These are phyloP conservation scores for Punctularia strigosozonata DNA, from an alignment of 768 basidiomycete species.

Conservation along the genomic window DNA sequence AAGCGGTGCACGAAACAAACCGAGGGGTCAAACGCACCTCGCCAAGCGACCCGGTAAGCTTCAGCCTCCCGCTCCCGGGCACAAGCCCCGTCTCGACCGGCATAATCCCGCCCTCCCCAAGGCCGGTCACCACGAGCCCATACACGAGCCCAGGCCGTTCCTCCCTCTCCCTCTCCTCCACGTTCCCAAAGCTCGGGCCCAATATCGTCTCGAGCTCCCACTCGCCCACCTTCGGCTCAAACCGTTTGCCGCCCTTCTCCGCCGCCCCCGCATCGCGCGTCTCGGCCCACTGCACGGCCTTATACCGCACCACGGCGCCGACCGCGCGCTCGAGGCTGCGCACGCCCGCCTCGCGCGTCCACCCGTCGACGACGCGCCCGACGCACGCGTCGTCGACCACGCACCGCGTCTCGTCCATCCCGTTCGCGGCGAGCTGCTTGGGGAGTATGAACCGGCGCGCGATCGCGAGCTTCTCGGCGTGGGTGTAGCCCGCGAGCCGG, in stretches of 20 bases:
- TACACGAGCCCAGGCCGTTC: conserved; percentile 70
- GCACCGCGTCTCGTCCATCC: conserved; percentile 49
- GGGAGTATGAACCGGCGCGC: conserved; percentile 80
- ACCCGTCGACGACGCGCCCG: conserved; percentile 60
- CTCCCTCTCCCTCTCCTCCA: conserved; percentile 67
- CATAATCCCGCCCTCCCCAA: conserved; percentile 76
- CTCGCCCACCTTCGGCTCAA: conserved; percentile 48
- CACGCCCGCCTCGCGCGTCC: conserved; percentile 91
- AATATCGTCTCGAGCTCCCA: conserved; percentile 76
- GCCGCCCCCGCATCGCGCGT: conserved; percentile 28
- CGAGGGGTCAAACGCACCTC: no score
- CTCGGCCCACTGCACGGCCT: conserved; percentile 87
- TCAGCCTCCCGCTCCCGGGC: conserved; percentile 64
- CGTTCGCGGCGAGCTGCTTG: conserved; percentile 77
- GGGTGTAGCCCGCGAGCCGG: conserved; percentile 76
- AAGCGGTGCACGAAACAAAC: not conserved
- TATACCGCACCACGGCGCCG: conserved; percentile 79
- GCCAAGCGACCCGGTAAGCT: conserved; percentile 75
- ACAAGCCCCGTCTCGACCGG: conserved; percentile 76
- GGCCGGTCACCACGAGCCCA: conserved; percentile 80
- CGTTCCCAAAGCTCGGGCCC: conserved; percentile 71
- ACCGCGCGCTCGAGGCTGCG: conserved; percentile 80
- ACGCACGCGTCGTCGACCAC: conserved; percentile 59
- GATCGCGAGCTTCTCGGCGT: conserved; percentile 87
- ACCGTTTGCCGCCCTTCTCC: no score